A percentile compares a stretch with the other conserved stretches of the same genome.
phyloP scores from a whole-genome alignment of 2,329 filamentous ascomycete species.

The Cryphonectria parasitica region DNA sequence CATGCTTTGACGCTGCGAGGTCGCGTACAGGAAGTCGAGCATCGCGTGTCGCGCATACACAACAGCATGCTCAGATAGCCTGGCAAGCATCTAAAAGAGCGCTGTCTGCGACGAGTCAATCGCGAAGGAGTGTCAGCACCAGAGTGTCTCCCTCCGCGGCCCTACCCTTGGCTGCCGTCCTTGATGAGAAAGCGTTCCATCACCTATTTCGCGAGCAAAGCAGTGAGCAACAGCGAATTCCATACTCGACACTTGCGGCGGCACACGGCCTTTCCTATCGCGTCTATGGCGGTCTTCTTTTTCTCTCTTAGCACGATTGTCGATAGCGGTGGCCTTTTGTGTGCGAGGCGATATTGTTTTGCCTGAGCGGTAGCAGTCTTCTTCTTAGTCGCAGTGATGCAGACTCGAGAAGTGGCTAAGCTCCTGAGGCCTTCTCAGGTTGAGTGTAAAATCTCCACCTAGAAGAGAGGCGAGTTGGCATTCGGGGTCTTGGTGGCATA shows the following conservation, averaged over 20 bases:
- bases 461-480: constrained; percentile 1
- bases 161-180: constrained; percentile 35
- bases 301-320: constrained; percentile 6
- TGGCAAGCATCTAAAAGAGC: constrained; percentile 54
- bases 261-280: constrained; percentile 2
- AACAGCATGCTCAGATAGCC: constrained; percentile 48
- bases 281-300: constrained; percentile 2
- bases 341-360: constrained; percentile 9
- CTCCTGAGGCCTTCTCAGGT: background rate
- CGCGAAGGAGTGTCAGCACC: constrained; percentile 34
- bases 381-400: background rate
- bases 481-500: constrained; percentile 23
- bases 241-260: constrained; percentile 17
- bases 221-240: constrained; percentile 51
- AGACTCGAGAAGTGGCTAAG: background rate
- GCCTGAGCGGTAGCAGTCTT: constrained; percentile 7
- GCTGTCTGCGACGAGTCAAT: constrained; percentile 27
- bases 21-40: constrained; percentile 58
- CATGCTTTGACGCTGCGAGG: constrained; percentile 16
- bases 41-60: constrained; percentile 54
- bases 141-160: constrained; percentile 28
- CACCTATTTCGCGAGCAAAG: constrained; percentile 47
- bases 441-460: constrained; percentile 10
- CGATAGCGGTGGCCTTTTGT: constrained; percentile 1
- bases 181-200: constrained; percentile 39